Percentiles rank a stretch among this genome's conserved stretches.
Evolutionary conservation across 176 grass and related monocot species (phyloP).

Genomic region (Phoenix dactylifera): DNA sequence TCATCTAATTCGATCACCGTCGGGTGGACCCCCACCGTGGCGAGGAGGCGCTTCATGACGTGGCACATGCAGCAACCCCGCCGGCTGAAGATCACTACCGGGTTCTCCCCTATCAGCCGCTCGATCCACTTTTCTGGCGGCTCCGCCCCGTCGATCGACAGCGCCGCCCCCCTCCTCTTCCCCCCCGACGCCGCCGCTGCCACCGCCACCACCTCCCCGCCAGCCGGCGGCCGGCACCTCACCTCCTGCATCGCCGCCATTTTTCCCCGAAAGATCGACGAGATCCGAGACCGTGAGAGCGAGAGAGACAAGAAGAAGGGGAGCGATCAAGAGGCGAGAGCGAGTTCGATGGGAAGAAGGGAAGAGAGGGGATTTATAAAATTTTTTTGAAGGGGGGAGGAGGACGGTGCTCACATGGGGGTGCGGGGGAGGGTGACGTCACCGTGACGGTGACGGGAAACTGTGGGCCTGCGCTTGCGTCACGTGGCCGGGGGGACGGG

Average conservation of each 20-base stretch:
- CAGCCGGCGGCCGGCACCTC: constrained; percentile 3
- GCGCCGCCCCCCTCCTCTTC: not conserved
- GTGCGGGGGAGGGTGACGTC: constrained; percentile 44
- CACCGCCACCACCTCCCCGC: constrained; percentile 20
- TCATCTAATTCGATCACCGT: constrained; percentile 79
- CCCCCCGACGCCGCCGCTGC: not conserved
- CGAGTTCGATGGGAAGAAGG: too few relatives aligned
- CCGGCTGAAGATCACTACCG: constrained; percentile 62
- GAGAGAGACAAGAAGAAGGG: too few relatives aligned
- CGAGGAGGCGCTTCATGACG: constrained; percentile 75
- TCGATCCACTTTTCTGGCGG: constrained; percentile 38
- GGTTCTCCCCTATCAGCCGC: constrained; percentile 58
- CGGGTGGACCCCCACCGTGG: constrained; percentile 68
- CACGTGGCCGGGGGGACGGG: constrained; percentile 22
- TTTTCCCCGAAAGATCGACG: too few relatives aligned
- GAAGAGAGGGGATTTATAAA: not conserved
- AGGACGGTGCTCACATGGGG: constrained; percentile 35
- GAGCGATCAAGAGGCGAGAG: too few relatives aligned
- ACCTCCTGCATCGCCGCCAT: too few relatives aligned
- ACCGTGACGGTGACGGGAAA: constrained; percentile 17
- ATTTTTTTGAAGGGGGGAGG: constrained; percentile 1
- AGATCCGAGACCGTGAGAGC: too few relatives aligned
- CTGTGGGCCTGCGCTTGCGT: constrained; percentile 36
- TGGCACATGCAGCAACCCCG: constrained; percentile 89
- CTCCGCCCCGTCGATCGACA: constrained; percentile 57